A percentile compares a stretch with the other conserved stretches of the same genome.
Evolutionary conservation across 2,329 filamentous ascomycete species (phyloP).

Genomic region (Xylaria hypoxylon): DNA sequence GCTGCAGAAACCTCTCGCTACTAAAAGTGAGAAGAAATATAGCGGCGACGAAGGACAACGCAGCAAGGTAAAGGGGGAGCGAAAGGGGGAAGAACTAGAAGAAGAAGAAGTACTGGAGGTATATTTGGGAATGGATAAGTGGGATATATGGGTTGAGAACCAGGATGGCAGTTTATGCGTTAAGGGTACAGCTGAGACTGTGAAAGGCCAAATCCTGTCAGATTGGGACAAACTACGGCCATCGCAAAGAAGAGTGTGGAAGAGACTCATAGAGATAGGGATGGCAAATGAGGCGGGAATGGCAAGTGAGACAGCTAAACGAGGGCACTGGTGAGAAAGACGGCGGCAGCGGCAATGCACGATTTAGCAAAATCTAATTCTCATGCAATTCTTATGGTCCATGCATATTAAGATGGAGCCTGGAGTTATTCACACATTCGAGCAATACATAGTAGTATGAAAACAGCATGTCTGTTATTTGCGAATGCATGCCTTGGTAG

Average conservation of each 20-base stretch:
- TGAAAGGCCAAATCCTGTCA: neutral
- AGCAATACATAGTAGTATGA: neutral
- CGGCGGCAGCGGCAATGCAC: neutral
- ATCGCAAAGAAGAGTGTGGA: too few species aligned
- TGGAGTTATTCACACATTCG: neutral
- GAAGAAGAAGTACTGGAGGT: conserved; percentile 47
- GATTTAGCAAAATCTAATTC: neutral
- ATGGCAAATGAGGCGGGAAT: too few species aligned
- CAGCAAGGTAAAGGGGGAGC: neutral
- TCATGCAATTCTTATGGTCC: neutral
- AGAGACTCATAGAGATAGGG: too few species aligned
- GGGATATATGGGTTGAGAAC: conserved; percentile 75
- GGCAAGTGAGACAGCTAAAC: too few species aligned
- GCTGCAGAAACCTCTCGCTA: conserved; percentile 51
- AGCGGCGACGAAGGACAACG: conserved; percentile 53
- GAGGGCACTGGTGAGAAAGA: neutral
- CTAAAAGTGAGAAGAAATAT: conserved; percentile 19
- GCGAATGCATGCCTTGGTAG: neutral
- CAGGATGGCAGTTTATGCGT: conserved; percentile 72
- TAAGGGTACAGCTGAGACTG: conserved; percentile 61
- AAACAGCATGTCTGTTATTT: neutral
- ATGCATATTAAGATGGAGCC: too few species aligned
- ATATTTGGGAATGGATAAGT: conserved; percentile 49
- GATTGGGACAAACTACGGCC: neutral
- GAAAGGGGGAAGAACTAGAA: conserved; percentile 48